These are phyloP conservation scores for Aegilops umbellulata DNA, from an alignment of 176 grass and related monocot genomes.

Conservation along the genomic window DNA sequence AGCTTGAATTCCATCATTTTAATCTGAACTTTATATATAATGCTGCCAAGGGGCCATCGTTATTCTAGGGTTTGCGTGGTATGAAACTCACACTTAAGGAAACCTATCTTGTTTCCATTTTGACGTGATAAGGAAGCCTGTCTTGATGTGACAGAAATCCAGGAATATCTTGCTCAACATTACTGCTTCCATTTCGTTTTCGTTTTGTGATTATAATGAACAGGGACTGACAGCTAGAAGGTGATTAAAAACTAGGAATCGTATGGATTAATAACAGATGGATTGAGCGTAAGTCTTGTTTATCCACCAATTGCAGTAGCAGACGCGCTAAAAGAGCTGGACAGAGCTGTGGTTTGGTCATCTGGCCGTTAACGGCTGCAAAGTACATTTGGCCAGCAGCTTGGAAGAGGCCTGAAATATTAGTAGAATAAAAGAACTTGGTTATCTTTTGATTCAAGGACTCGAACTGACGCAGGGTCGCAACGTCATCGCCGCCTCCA, in stretches of 20 bases:
- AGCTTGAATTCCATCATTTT: neutral
- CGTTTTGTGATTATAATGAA: neutral
- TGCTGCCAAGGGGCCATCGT: neutral
- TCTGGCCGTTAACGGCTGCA: neutral
- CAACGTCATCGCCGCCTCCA: no score
- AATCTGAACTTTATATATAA: neutral
- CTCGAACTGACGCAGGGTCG: no score
- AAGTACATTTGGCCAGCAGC: neutral
- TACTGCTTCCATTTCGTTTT: neutral
- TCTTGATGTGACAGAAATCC: neutral
- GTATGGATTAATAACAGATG: neutral
- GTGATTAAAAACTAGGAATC: neutral
- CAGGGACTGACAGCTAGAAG: conserved; percentile 12
- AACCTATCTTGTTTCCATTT: no score
- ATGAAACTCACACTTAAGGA: neutral
- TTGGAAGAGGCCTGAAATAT: neutral
- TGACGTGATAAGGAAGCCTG: no score
- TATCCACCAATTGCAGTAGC: neutral
- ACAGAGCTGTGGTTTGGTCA: conserved; percentile 21
- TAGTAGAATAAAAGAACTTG: neutral
- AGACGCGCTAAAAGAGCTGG: conserved; percentile 28
- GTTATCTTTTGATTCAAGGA: no score
- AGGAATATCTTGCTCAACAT: neutral
- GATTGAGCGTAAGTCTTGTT: conserved; percentile 7
- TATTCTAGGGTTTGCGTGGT: neutral